Evolutionary conservation across 345 rosid genomes (phyloP).

Genomic region (Ailanthus altissimus): DNA sequence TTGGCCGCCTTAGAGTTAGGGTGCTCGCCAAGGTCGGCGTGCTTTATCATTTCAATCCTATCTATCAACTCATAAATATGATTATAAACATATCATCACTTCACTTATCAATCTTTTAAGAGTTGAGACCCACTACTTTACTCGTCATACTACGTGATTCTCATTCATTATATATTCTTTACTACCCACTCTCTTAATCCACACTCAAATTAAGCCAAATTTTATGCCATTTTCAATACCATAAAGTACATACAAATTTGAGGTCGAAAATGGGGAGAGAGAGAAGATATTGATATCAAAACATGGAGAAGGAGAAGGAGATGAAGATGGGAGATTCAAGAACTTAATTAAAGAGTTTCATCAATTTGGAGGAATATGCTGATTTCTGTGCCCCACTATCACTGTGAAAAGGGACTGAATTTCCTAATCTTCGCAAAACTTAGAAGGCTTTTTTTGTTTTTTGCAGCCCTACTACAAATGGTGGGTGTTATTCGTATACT

Average conservation of each 20-base stretch:
- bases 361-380: background rate
- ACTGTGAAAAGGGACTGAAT: background rate
- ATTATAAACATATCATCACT: background rate
- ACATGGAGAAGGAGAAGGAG: too few species aligned
- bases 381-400: background rate
- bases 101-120: background rate
- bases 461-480: background rate
- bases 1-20: background rate
- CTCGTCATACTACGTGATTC: background rate
- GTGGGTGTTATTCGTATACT: background rate
- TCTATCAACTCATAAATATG: background rate
- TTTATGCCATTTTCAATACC: background rate
- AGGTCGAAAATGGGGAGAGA: too few species aligned
- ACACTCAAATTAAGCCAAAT: background rate
- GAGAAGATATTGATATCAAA: too few species aligned
- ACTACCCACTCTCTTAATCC: background rate
- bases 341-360: background rate
- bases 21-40: background rate
- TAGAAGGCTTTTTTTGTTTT: background rate
- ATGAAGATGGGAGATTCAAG: background rate
- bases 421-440: background rate
- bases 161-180: background rate
- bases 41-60: background rate
- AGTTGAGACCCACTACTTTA: constrained; percentile 11
- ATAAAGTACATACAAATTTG: background rate